These are phyloP conservation scores for Ganoderma resinaceum DNA, from an alignment of 1,284 basidiomycete species.

Conservation along the genomic window DNA sequence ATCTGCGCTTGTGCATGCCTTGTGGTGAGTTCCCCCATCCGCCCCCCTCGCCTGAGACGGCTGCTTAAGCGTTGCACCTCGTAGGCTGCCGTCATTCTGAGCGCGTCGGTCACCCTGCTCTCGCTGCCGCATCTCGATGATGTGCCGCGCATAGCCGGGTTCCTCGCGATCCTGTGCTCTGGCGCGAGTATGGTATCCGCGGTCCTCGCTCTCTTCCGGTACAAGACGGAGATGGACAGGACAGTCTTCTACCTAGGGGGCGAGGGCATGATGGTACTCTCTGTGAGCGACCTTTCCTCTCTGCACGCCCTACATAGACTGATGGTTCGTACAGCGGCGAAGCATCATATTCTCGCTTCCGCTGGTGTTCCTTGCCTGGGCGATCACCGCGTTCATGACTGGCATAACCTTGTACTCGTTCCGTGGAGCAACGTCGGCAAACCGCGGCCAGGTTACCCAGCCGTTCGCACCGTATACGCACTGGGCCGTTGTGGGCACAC, in stretches of 20 bases:
- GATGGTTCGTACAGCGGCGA: constrained; percentile 52
- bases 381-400: constrained; percentile 68
- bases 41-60: neutral
- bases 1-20: constrained; percentile 70
- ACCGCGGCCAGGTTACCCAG: constrained; percentile 43
- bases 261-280: constrained; percentile 64
- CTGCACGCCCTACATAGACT: neutral
- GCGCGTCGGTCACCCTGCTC: constrained; percentile 79
- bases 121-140: constrained; percentile 74
- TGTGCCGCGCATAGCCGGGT: constrained; percentile 63
- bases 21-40: constrained; percentile 55
- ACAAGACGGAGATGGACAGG: constrained; percentile 67
- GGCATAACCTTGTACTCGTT: constrained; percentile 73
- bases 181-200: constrained; percentile 71
- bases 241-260: constrained; percentile 50
- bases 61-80: neutral
- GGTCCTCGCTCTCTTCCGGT: constrained; percentile 69
- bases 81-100: constrained; percentile 78
- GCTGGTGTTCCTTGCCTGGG: constrained; percentile 72
- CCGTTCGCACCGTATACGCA: constrained; percentile 65
- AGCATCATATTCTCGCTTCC: constrained; percentile 75
- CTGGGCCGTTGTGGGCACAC: constrained; percentile 66
- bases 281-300: constrained; percentile 48
- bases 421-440: constrained; percentile 51
- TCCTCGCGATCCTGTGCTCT: constrained; percentile 71